A percentile compares a stretch with the other conserved stretches of the same genome.
phyloP scores from a whole-genome alignment of 169 alveolate species.

The Theileria annulata region DNA sequence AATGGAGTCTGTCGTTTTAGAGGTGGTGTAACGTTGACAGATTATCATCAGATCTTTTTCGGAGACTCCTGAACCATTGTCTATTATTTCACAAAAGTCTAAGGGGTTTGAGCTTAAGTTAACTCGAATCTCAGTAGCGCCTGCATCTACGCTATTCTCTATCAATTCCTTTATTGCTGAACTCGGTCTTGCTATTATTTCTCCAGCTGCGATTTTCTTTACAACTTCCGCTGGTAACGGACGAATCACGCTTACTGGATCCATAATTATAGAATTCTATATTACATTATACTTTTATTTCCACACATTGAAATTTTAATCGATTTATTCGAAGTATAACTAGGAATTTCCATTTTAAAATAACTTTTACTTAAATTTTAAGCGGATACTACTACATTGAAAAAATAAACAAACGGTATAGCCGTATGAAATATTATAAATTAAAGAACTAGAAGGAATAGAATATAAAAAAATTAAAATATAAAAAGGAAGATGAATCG shows the following conservation, averaged over 20 bases:
- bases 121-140: slow-evolving; percentile 84
- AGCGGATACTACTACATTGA: neutral
- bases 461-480: no score
- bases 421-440: neutral
- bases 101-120: slow-evolving; percentile 90
- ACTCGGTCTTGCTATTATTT: slow-evolving; percentile 93
- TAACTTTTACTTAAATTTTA: neutral
- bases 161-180: slow-evolving; percentile 96
- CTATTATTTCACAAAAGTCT: slow-evolving; percentile 88
- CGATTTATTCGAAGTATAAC: neutral
- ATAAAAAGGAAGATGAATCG: neutral
- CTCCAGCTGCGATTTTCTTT: slow-evolving; percentile 97
- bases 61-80: slow-evolving; percentile 95
- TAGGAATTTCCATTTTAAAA: neutral
- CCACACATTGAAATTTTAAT: neutral
- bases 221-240: slow-evolving; percentile 86
- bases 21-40: slow-evolving; percentile 96
- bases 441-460: neutral
- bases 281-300: neutral
- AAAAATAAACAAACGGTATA: neutral
- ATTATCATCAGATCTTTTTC: slow-evolving; percentile 89
- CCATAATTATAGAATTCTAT: neutral
- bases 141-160: slow-evolving; percentile 98
- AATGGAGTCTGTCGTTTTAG: slow-evolving; percentile 90
- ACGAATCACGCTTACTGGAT: slow-evolving; percentile 65